A percentile compares a stretch with the other conserved stretches of the same genome.
Conservation (phyloP, 1,284 basidiomycete species). For the Cutaneotrichosporon cutaneum region DNA sequence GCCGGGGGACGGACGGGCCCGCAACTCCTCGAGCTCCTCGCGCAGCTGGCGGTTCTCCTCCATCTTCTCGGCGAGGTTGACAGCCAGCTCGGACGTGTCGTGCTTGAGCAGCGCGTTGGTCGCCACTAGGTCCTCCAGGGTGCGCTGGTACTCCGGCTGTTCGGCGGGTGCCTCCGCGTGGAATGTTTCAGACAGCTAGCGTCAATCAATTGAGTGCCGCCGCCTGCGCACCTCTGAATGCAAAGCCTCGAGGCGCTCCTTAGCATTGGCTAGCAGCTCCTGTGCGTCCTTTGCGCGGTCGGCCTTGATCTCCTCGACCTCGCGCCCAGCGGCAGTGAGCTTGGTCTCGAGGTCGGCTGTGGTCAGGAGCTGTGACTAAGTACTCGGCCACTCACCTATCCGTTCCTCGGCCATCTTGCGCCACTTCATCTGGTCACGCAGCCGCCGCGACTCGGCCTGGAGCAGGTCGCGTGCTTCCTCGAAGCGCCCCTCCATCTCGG, state of each 20-base stretch:
- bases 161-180: conserved; percentile 38
- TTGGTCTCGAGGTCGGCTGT: conserved; percentile 73
- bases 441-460: conserved; percentile 68
- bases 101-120: conserved; percentile 78
- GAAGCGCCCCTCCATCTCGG: conserved; percentile 55
- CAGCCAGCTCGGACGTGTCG: conserved; percentile 74
- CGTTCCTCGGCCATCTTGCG: conserved; percentile 42
- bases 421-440: conserved; percentile 59
- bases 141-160: conserved; percentile 54
- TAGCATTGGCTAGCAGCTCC: conserved; percentile 69
- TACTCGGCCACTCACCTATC: conserved; percentile 32
- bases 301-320: conserved; percentile 65
- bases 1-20: conserved; percentile 27
- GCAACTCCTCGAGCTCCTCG: conserved; percentile 71
- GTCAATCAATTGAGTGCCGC: conserved; percentile 3
- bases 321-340: conserved; percentile 62
- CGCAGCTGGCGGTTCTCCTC: conserved; percentile 69
- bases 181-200: conserved; percentile 41
- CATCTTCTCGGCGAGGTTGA: conserved; percentile 68
- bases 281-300: conserved; percentile 67
- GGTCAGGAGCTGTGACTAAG: conserved; percentile 59
- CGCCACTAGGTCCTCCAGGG: conserved; percentile 75
- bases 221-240: conserved; percentile 50
- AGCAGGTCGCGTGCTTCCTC: conserved; percentile 84
- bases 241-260: conserved; percentile 64